Conservation (phyloP, 345 rosid genomes). For the Dimocarpus longan region DNA sequence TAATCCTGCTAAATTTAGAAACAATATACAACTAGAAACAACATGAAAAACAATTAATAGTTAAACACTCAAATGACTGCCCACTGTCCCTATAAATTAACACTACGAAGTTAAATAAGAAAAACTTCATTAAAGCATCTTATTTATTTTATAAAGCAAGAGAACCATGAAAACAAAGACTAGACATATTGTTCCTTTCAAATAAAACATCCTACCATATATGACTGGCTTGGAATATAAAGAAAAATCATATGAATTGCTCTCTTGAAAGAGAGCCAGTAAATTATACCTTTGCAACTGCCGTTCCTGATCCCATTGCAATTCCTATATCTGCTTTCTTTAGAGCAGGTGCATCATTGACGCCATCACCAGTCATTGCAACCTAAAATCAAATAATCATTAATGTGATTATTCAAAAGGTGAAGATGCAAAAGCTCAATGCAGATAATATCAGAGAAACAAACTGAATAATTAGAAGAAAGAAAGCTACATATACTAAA, state of each 20-base stretch:
- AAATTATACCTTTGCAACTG: slow-evolving; percentile 88
- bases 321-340: slow-evolving; percentile 98
- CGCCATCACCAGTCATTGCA: slow-evolving; percentile 99
- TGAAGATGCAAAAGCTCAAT: not conserved
- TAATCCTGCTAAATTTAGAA: not conserved
- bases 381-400: slow-evolving; percentile 54
- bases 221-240: slow-evolving; percentile 2
- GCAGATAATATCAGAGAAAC: not conserved
- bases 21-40: not conserved
- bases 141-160: not conserved
- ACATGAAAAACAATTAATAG: not conserved
- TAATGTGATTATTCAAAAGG: not conserved
- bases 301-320: slow-evolving; percentile 99
- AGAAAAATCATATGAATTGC: not conserved
- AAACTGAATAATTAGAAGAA: not conserved
- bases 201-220: not conserved
- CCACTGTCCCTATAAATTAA: not conserved
- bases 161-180: not conserved
- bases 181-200: not conserved
- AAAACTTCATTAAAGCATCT: not conserved
- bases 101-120: not conserved
- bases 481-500: not conserved
- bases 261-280: slow-evolving; percentile 1
- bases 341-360: slow-evolving; percentile 98
- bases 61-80: not conserved